Conservation (phyloP, 2,329 filamentous ascomycete genomes). For the Colletotrichum sp. region DNA sequence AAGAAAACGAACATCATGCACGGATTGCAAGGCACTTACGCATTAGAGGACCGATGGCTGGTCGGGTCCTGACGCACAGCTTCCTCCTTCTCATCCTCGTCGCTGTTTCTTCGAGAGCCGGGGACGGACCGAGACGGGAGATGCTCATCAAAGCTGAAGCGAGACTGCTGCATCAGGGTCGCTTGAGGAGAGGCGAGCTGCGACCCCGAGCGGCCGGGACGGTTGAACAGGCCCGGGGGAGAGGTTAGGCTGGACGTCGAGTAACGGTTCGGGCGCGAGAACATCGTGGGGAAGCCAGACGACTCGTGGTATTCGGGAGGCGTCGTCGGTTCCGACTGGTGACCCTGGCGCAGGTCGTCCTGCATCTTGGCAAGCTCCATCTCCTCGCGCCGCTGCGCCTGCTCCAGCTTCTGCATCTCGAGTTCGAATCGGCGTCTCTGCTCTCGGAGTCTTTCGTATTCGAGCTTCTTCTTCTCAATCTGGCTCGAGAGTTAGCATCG, state of each 20-base stretch:
- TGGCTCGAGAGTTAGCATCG: constrained; percentile 49
- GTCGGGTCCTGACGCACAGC: constrained; percentile 72
- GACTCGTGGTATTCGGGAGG: constrained; percentile 88
- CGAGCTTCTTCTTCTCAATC: constrained; percentile 92
- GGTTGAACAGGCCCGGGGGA: constrained; percentile 75
- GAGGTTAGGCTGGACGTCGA: constrained; percentile 88
- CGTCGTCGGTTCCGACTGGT: constrained; percentile 94
- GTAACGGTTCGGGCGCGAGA: constrained; percentile 85
- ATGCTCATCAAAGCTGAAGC: constrained; percentile 65
- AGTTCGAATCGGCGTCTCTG: constrained; percentile 89
- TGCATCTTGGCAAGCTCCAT: constrained; percentile 85
- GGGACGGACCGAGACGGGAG: constrained; percentile 86
- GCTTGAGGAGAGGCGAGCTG: constrained; percentile 80
- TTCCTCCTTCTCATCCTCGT: constrained; percentile 86
- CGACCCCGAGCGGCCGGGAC: constrained; percentile 77
- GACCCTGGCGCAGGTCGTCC: constrained; percentile 75
- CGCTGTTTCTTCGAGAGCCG: constrained; percentile 85
- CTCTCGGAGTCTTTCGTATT: constrained; percentile 89
- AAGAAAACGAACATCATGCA: background rate
- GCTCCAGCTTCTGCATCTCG: constrained; percentile 88
- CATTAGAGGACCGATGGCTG: constrained; percentile 74
- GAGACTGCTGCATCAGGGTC: constrained; percentile 62
- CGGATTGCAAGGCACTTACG: constrained; percentile 63
- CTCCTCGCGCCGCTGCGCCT: constrained; percentile 82
- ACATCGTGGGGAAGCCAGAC: constrained; percentile 76